phyloP scores from a whole-genome alignment of 306 rosid genomes.

The Quillaja saponaria region DNA sequence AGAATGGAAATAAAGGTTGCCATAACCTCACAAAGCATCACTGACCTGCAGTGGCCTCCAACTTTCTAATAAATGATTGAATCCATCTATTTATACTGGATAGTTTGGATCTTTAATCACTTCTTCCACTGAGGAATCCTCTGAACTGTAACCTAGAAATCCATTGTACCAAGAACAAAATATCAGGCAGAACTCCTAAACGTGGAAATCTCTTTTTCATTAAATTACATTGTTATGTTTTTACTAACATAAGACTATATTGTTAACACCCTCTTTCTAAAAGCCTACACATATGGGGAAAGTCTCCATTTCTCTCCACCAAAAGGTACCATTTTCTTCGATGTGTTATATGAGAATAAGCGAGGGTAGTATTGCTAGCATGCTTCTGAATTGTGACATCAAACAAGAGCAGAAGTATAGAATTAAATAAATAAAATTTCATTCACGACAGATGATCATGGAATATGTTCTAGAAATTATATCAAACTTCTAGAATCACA shows the following conservation, averaged over 20 bases:
- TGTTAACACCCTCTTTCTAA: not conserved
- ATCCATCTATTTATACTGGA: not conserved
- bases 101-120: conserved; percentile 5
- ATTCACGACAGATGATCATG: conserved; percentile 7
- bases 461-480: conserved; percentile 1
- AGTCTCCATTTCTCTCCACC: not conserved
- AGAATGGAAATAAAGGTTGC: not conserved
- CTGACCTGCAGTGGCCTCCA: not conserved
- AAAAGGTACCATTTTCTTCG: not conserved
- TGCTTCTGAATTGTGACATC: conserved; percentile 1
- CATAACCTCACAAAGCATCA: not conserved
- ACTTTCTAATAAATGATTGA: conserved; percentile 2
- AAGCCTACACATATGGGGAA: not conserved
- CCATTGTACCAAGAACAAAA: conserved; percentile 6
- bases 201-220: not conserved
- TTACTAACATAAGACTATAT: not conserved
- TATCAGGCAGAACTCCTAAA: not conserved
- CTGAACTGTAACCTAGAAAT: conserved; percentile 45
- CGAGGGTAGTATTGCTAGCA: too few species aligned
- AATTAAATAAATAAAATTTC: not conserved
- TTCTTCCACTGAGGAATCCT: conserved; percentile 55
- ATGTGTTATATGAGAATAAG: too few species aligned
- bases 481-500: conserved; percentile 2
- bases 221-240: not conserved
- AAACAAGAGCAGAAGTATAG: not conserved